phyloP scores from a whole-genome alignment of 2,329 filamentous ascomycete species.

The Drechslerella stenobrocha region DNA sequence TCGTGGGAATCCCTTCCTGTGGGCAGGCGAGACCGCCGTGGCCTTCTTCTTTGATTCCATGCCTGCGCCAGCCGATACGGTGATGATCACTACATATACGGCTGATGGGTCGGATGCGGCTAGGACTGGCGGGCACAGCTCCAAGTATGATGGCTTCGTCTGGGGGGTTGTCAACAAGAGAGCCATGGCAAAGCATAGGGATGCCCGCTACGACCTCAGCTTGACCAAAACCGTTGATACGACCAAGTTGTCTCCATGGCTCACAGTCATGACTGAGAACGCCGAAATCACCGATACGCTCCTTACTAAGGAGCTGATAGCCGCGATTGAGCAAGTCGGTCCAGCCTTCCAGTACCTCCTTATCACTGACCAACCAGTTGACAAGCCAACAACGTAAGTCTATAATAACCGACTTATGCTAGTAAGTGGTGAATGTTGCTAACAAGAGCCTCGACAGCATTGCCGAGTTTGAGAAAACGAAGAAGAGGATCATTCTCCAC shows the following conservation, averaged over 20 bases:
- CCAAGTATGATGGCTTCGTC: constrained; percentile 83
- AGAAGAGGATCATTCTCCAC: constrained; percentile 42
- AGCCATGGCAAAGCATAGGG: constrained; percentile 82
- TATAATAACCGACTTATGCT: constrained; percentile 49
- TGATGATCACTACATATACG: constrained; percentile 78
- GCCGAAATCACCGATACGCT: constrained; percentile 88
- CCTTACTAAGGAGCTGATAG: constrained; percentile 80
- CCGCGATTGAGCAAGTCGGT: constrained; percentile 69
- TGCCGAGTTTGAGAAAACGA: constrained; percentile 33
- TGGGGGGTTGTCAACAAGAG: constrained; percentile 96
- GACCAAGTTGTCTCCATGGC: constrained; percentile 83
- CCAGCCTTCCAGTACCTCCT: constrained; percentile 81
- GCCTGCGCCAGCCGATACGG: constrained; percentile 68
- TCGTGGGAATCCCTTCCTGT: constrained; percentile 77
- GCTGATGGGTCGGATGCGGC: constrained; percentile 85
- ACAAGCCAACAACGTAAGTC: constrained; percentile 80
- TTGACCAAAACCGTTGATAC: constrained; percentile 92
- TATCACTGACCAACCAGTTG: constrained; percentile 82
- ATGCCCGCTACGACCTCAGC: constrained; percentile 91
- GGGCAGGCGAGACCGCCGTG: constrained; percentile 68
- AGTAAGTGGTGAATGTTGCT: too few relatives aligned
- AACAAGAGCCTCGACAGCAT: constrained; percentile 63
- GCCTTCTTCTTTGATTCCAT: constrained; percentile 81
- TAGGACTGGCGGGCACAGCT: constrained; percentile 66
- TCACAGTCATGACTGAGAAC: constrained; percentile 94